phyloP scores from a whole-genome alignment of 2,329 filamentous ascomycete genomes.

The Fusarium papillatum region DNA sequence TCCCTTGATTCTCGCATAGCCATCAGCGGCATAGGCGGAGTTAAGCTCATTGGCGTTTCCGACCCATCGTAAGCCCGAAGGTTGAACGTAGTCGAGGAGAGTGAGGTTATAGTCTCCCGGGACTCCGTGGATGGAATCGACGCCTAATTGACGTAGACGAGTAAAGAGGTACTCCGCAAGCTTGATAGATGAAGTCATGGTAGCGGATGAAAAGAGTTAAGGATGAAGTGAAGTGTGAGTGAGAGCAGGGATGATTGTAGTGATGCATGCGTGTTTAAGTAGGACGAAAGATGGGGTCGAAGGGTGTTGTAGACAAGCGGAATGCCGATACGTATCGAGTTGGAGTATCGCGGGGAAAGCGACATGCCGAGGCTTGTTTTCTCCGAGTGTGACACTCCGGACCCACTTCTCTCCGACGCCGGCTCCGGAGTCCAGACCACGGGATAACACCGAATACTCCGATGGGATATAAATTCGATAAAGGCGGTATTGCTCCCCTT shows the following conservation, averaged over 20 bases:
- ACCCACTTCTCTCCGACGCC: not conserved
- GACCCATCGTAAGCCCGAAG: not conserved
- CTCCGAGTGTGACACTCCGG: not conserved
- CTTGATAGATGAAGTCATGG: not conserved
- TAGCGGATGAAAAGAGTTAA: not conserved
- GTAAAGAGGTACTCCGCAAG: conserved; percentile 20
- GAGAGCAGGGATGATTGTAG: not conserved
- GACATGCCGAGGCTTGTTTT: not conserved
- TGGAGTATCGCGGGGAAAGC: too few species aligned
- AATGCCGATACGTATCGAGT: not conserved
- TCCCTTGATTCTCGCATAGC: not conserved
- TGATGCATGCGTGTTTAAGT: not conserved
- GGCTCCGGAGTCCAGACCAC: not conserved
- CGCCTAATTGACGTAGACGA: conserved; percentile 14
- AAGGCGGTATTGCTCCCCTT: not conserved
- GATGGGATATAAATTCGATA: not conserved
- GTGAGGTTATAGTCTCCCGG: conserved; percentile 11
- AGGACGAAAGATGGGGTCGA: not conserved
- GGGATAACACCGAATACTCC: not conserved
- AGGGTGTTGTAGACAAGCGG: not conserved
- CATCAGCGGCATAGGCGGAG: not conserved
- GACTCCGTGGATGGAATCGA: conserved; percentile 8
- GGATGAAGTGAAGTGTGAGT: not conserved
- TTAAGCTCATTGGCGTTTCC: conserved; percentile 1
- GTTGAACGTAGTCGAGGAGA: conserved; percentile 7